These are phyloP conservation scores for Trapa incisa DNA, from an alignment of 345 rosid species.

Conservation along the genomic window DNA sequence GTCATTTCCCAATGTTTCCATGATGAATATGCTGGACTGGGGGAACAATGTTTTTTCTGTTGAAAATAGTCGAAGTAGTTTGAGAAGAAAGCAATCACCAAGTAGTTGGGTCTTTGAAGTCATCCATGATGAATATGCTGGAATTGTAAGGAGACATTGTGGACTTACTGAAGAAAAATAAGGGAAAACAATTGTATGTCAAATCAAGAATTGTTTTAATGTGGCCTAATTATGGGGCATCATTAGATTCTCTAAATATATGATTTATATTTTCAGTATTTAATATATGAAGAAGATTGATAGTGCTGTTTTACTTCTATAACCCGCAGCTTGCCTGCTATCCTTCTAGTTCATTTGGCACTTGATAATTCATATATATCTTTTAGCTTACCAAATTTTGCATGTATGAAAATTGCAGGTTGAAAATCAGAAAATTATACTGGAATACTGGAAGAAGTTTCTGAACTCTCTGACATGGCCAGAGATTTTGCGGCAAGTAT, in stretches of 20 bases:
- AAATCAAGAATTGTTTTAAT: neutral
- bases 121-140: too few species aligned
- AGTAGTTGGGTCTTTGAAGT: too few species aligned
- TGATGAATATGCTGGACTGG: too few species aligned
- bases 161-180: too few species aligned
- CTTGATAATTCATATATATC: neutral
- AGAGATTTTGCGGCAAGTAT: constrained; percentile 69
- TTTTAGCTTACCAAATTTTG: constrained; percentile 2
- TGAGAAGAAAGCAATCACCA: too few species aligned
- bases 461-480: constrained; percentile 91
- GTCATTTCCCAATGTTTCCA: too few species aligned
- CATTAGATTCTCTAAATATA: neutral
- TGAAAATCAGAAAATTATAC: constrained; percentile 47
- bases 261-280: neutral
- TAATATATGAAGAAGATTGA: neutral
- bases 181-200: too few species aligned
- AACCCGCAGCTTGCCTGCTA: neutral
- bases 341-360: neutral
- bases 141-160: too few species aligned
- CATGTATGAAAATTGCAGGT: constrained; percentile 32
- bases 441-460: constrained; percentile 71
- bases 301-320: neutral
- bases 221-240: neutral
- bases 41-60: too few species aligned
- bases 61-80: too few species aligned